phyloP scores from a whole-genome alignment of 805 yeast genomes.

The Ascoidea asiatica region DNA sequence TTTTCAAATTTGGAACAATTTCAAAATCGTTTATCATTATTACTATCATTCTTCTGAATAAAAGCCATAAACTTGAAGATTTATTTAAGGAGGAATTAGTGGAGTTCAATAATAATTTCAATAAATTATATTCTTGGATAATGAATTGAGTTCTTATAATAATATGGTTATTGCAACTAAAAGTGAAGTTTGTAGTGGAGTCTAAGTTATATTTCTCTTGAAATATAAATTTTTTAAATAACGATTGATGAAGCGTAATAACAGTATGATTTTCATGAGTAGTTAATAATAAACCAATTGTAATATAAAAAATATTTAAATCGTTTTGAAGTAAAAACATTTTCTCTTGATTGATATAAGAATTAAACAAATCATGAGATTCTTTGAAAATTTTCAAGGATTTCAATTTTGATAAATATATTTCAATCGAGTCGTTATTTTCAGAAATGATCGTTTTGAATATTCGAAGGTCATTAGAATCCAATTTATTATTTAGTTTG shows the following conservation, averaged over 20 bases:
- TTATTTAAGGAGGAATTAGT: constrained; percentile 5
- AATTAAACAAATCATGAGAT: constrained; percentile 15
- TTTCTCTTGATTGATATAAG: neutral
- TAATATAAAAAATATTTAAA: constrained; percentile 13
- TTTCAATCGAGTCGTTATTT: constrained; percentile 14
- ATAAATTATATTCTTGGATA: neutral
- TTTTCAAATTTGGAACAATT: too few relatives aligned
- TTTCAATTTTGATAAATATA: constrained; percentile 20
- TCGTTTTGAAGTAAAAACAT: constrained; percentile 2
- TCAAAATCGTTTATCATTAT: too few relatives aligned
- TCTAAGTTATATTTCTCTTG: neutral
- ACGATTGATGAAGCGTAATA: constrained; percentile 17
- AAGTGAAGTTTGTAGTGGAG: too few relatives aligned
- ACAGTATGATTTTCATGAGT: constrained; percentile 23
- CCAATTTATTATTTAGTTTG: too few relatives aligned
- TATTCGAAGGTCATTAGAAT: neutral
- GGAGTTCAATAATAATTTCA: neutral
- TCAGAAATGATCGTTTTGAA: constrained; percentile 1
- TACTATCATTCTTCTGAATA: neutral
- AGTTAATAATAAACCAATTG: constrained; percentile 20
- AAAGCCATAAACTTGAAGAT: constrained; percentile 1
- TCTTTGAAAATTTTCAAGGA: constrained; percentile 17
- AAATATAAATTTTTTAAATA: too few relatives aligned
- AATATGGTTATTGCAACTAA: neutral
- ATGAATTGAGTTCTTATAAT: neutral